These are phyloP conservation scores for Coemansia nantahalensis DNA, from an alignment of 192 early-diverging fungal genomes.

Conservation along the genomic window DNA sequence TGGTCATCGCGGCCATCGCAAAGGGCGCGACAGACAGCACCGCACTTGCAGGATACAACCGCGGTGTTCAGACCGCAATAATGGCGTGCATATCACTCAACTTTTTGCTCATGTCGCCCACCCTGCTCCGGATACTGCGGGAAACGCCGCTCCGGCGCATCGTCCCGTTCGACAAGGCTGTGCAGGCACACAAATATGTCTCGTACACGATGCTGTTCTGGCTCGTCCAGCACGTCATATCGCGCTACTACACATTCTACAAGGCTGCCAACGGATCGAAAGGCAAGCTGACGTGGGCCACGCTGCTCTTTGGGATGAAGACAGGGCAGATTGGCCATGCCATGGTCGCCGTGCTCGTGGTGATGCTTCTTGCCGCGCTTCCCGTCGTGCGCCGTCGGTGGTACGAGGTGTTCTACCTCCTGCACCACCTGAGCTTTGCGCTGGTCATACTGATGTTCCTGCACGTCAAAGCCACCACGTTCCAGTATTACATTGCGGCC, in stretches of 20 bases:
- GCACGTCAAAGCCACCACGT: slow-evolving; percentile 66
- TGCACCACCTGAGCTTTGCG: slow-evolving; percentile 77
- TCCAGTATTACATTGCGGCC: slow-evolving; percentile 71
- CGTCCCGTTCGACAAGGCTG: slow-evolving; percentile 76
- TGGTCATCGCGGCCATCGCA: slow-evolving; percentile 50
- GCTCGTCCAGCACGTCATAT: slow-evolving; percentile 59
- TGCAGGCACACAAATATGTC: slow-evolving; percentile 73
- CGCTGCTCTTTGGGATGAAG: slow-evolving; percentile 53
- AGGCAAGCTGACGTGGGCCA: slow-evolving; percentile 34
- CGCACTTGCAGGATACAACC: slow-evolving; percentile 29
- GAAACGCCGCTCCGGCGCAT: slow-evolving; percentile 61
- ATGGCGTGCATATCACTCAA: slow-evolving; percentile 54
- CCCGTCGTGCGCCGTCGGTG: slow-evolving; percentile 35
- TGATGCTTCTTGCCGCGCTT: slow-evolving; percentile 17
- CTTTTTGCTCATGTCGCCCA: slow-evolving; percentile 73
- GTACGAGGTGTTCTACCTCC: slow-evolving; percentile 77
- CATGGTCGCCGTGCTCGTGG: slow-evolving; percentile 8
- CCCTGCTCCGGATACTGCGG: slow-evolving; percentile 65
- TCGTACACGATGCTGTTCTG: slow-evolving; percentile 68
- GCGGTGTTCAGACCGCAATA: slow-evolving; percentile 28
- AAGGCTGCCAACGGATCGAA: slow-evolving; percentile 4
- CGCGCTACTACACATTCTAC: slow-evolving; percentile 72
- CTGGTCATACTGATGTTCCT: slow-evolving; percentile 66
- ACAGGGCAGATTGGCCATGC: slow-evolving; percentile 72
- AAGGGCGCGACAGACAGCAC: slow-evolving; percentile 48